Percentiles rank a stretch among this genome's conserved stretches.
phyloP scores from a whole-genome alignment of 768 basidiomycete species.

The Russula dissimulans region DNA sequence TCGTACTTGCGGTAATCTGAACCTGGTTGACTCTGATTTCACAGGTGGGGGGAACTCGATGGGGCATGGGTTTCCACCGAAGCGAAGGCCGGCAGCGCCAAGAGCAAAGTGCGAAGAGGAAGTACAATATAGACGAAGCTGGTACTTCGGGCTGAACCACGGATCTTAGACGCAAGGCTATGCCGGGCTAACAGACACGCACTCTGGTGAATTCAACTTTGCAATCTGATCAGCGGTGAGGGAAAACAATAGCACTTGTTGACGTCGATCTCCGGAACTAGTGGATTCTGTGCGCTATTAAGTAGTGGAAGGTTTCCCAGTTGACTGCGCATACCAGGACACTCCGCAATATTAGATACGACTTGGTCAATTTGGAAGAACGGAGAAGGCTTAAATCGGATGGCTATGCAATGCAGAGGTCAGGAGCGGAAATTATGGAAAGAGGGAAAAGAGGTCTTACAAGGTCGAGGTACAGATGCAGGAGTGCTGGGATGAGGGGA shows the following conservation, averaged over 20 bases:
- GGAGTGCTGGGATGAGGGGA: neutral
- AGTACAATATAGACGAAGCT: conserved; percentile 83
- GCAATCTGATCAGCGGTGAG: conserved; percentile 53
- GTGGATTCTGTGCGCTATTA: conserved; percentile 49
- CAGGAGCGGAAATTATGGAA: neutral
- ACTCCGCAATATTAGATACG: conserved; percentile 59
- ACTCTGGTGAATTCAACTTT: conserved; percentile 45
- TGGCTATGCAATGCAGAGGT: conserved; percentile 34
- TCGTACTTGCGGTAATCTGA: conserved; percentile 64
- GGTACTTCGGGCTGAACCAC: conserved; percentile 50
- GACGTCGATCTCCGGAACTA: conserved; percentile 68
- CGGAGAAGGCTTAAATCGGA: conserved; percentile 74
- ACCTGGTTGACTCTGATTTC: conserved; percentile 80
- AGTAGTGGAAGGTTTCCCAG: conserved; percentile 1
- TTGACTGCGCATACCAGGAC: conserved; percentile 51
- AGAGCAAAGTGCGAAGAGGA: conserved; percentile 64
- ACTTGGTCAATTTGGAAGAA: conserved; percentile 62
- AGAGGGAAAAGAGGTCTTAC: neutral
- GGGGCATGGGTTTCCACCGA: conserved; percentile 47
- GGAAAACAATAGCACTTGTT: conserved; percentile 51
- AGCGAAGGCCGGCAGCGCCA: conserved; percentile 41
- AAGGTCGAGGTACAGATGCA: neutral
- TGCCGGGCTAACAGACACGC: neutral
- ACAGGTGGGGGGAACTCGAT: conserved; percentile 90
- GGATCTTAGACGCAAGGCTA: neutral